Evolutionary conservation across 2,329 filamentous ascomycete species (phyloP), one percentile per base, ranked within the genome.

Genomic region (Metarhizium sp.): DNA sequence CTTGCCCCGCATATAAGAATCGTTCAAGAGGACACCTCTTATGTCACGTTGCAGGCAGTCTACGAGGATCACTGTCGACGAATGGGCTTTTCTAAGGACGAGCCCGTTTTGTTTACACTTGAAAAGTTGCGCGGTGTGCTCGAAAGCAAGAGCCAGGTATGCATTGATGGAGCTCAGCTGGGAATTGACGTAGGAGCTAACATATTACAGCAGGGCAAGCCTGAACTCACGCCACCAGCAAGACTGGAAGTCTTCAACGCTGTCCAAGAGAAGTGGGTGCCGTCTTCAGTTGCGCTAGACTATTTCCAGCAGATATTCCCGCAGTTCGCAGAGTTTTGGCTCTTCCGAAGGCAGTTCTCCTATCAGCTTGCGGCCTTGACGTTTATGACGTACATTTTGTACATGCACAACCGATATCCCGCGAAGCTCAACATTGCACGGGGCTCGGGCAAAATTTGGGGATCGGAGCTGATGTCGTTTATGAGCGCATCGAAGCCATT

Each of bases 331-430:
- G 92, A 96, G 65, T 96, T 97, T 78, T 99, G 92, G 91, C 82
- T 99, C 56, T 99, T 99, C 89, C 88, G 94, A 57, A 86, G 92
- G 57, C 92, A 96, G 61, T 96, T 99, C 74, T 88, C 90, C 25
- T 96, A 97, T 76, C 94, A 99, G 73, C 86, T 96, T 59, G 92
- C 94, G 20, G 85, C 92, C 2, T 80, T 97, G 60, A 96, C 94
- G 1, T 99, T 99, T 75, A 96, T 99, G 88, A 97, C 94, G 4
- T 99, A 97, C 68, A 87, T 96, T 57, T 87, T 99, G 75, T 92
- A 92, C 74, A 97, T 99, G 85, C 90, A 92, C 68, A 90, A 90
- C 69, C 88, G 94, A 34, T 96, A 94, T 71, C 95, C 94, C 6
- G 90, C 92, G 71, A 99, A 99, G 78, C 87, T 97, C 70, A 87